Conservation (phyloP, 805 yeast species). For the Sugiyamaella floridensis region DNA sequence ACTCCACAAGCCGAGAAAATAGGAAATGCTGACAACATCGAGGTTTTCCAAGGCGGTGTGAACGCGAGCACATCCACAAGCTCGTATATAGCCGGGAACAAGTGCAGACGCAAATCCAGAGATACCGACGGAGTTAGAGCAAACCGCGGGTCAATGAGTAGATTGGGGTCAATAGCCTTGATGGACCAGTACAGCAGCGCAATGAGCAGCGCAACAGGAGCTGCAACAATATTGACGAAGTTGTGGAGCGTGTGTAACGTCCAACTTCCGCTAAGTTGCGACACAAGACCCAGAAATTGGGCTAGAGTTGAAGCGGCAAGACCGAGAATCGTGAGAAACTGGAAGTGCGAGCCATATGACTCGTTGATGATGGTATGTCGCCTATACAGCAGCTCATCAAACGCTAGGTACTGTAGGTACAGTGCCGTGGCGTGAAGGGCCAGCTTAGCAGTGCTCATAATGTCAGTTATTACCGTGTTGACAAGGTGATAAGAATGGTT, state of each 20-base stretch:
- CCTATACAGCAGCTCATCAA: background rate
- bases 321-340: constrained; percentile 29
- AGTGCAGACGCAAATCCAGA: constrained; percentile 28
- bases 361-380: constrained; percentile 6
- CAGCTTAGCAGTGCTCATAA: constrained; percentile 4
- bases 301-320: constrained; percentile 25
- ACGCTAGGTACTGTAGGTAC: constrained; percentile 5
- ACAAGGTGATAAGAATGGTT: background rate
- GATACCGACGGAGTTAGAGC: constrained; percentile 17
- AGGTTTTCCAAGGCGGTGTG: constrained; percentile 22
- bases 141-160: constrained; percentile 25
- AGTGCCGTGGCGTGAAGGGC: constrained; percentile 8
- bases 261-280: constrained; percentile 10
- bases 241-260: constrained; percentile 17
- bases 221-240: constrained; percentile 21
- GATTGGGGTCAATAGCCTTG: constrained; percentile 21
- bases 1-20: constrained; percentile 19
- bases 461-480: background rate
- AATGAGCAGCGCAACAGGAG: constrained; percentile 30
- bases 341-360: constrained; percentile 32
- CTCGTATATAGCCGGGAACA: constrained; percentile 26
- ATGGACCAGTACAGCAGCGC: constrained; percentile 30
- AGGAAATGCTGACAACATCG: constrained; percentile 15
- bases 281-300: constrained; percentile 24
- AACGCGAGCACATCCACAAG: constrained; percentile 24